phyloP scores from a whole-genome alignment of 768 basidiomycete species.

The Fomitopsis serialis region DNA sequence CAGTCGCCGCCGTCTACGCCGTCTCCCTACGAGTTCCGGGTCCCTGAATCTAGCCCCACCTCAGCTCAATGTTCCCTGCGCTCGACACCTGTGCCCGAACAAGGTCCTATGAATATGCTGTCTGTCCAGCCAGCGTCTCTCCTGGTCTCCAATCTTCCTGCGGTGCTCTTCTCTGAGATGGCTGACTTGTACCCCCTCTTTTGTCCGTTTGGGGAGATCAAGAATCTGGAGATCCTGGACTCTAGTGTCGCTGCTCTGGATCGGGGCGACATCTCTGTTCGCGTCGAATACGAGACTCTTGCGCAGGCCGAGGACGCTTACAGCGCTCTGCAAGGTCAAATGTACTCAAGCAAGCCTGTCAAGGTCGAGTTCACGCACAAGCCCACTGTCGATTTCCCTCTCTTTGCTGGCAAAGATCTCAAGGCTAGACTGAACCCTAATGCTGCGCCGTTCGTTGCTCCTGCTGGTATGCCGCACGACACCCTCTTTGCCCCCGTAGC shows the following conservation, averaged over 20 bases:
- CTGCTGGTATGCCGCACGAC: slow-evolving; percentile 3
- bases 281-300: slow-evolving; percentile 57
- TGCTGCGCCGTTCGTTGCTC: slow-evolving; percentile 26
- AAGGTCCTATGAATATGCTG: slow-evolving; percentile 6
- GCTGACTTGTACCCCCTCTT: slow-evolving; percentile 71
- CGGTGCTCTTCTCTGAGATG: slow-evolving; percentile 58
- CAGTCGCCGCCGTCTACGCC: slow-evolving; percentile 32
- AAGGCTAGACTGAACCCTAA: slow-evolving; percentile 26
- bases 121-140: slow-evolving; percentile 26
- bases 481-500: slow-evolving; percentile 7
- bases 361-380: slow-evolving; percentile 30
- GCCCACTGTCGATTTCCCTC: background rate
- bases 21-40: slow-evolving; percentile 18
- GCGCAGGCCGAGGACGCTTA: slow-evolving; percentile 61
- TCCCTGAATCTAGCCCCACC: slow-evolving; percentile 21
- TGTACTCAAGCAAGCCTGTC: slow-evolving; percentile 46
- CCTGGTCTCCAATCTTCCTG: slow-evolving; percentile 61
- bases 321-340: slow-evolving; percentile 53
- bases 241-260: slow-evolving; percentile 25
- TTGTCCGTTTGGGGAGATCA: slow-evolving; percentile 65
- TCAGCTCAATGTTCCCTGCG: slow-evolving; percentile 12
- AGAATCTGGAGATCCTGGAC: slow-evolving; percentile 49
- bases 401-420: slow-evolving; percentile 6
- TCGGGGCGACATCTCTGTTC: slow-evolving; percentile 42
- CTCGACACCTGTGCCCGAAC: slow-evolving; percentile 14